Evolutionary conservation across 2,329 filamentous ascomycete species (phyloP), one percentile per base, ranked within the genome.

Genomic region (Exophiala viscosa): DNA sequence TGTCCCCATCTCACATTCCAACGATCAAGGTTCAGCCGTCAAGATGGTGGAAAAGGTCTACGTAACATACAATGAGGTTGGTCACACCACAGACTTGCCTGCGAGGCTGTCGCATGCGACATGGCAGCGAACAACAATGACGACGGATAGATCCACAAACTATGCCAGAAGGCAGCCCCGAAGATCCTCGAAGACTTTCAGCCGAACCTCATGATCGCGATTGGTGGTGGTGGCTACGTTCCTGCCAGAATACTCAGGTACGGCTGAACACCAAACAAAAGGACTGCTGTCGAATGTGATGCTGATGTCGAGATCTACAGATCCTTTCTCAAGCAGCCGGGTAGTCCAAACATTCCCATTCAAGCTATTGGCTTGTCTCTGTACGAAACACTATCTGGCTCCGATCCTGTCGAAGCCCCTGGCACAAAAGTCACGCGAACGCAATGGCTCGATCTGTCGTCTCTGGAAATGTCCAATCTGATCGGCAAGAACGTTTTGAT

Each of bases 361-460:
- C 93, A 99, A 80, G 93, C 93, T 60, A 99, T 99, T 71, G 93
- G 93, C 44, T 86, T 99, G 60, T 97, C 92, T 17, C 85, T 99
- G 50, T 99, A 99, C 79, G 93, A 99, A 76, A 80, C 84, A 59
- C 86, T 97, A 43, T 69, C 78, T 55, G 78, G 79, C 58, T 79
- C 81, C 53, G 76, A 75, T 46, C 74, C 77, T 52, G 78, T 89
- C 66, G 93, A 99, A 75, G 75, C 80, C 59, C 86, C 87, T 39
- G 92, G 92, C 62, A 96, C 89, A 61, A 93, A 95, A 76, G 93
- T 99, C 64, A 97, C 90, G 38, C 88, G 93, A 64, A 97, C 93
- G 35, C 93, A 99, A 81, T 99, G 93, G 93, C 84, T 99, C 52
- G 93, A 99, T 72, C 77, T 99, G 56, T 88, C 81, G 60, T 86